Percentiles rank a stretch among this genome's conserved stretches.
phyloP scores from a whole-genome alignment of 2,329 filamentous ascomycete species.

The Clonostachys rosea region DNA sequence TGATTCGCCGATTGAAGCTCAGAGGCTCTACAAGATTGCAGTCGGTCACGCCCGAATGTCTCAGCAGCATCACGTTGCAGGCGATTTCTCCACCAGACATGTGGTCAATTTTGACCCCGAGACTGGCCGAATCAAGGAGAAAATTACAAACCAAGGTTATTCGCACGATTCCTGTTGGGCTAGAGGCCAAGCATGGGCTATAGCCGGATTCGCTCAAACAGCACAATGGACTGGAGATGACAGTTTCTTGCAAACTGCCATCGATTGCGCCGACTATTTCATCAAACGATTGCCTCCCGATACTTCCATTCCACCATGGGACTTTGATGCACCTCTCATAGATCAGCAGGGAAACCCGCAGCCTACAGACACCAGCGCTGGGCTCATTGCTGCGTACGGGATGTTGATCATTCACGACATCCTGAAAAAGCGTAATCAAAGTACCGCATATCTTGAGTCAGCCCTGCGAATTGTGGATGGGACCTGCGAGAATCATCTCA shows the following conservation, averaged over 20 bases:
- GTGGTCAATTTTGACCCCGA: conserved; percentile 38
- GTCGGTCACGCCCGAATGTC: conserved; percentile 31
- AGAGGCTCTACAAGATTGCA: conserved; percentile 23
- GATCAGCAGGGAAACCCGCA: conserved; percentile 7
- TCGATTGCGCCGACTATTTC: conserved; percentile 38
- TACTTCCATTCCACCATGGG: conserved; percentile 35
- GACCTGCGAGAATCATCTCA: not conserved
- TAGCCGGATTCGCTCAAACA: conserved; percentile 39
- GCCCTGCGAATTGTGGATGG: conserved; percentile 1
- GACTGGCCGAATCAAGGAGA: conserved; percentile 28
- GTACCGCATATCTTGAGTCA: not conserved
- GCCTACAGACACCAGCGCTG: conserved; percentile 28
- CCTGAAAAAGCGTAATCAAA: conserved; percentile 6
- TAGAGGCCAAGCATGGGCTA: conserved; percentile 43
- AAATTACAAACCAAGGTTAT: conserved; percentile 42
- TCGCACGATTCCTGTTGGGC: conserved; percentile 37
- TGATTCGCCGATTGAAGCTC: conserved; percentile 12
- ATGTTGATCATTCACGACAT: conserved; percentile 26
- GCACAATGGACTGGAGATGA: conserved; percentile 37
- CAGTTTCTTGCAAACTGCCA: conserved; percentile 34
- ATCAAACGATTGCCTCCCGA: conserved; percentile 23
- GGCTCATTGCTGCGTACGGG: conserved; percentile 29
- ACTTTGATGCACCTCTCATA: conserved; percentile 31
- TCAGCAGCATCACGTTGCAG: conserved; percentile 28
- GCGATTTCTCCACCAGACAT: conserved; percentile 30